phyloP scores from a whole-genome alignment of 1,284 basidiomycete species.

The Mycena sp. region DNA sequence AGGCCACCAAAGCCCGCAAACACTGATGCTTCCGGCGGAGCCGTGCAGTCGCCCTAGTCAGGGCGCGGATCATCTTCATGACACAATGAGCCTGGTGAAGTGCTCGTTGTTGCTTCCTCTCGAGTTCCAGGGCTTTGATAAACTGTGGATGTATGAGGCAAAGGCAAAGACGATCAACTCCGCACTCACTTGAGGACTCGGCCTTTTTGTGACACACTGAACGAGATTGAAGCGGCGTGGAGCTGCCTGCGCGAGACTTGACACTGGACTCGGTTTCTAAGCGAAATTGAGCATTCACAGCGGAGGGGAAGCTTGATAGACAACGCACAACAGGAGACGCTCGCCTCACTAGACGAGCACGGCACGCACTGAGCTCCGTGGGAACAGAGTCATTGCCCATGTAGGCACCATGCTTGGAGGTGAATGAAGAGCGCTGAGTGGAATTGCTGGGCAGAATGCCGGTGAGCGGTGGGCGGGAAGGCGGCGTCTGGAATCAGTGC shows the following conservation, averaged over 20 bases:
- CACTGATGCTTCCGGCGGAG: not conserved
- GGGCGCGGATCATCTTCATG: not conserved
- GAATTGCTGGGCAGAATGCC: no score
- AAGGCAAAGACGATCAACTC: not conserved
- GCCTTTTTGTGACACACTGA: not conserved
- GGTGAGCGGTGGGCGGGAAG: no score
- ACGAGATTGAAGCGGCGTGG: not conserved
- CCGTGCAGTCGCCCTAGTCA: not conserved
- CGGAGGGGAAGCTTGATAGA: no score
- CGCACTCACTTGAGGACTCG: not conserved
- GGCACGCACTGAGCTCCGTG: no score
- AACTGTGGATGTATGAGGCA: not conserved
- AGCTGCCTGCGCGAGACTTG: not conserved
- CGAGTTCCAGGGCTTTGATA: not conserved
- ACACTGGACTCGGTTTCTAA: not conserved
- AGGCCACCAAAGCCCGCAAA: not conserved
- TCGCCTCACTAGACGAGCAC: no score
- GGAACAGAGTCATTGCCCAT: no score
- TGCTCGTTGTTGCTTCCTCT: not conserved
- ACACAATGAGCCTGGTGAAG: no score
- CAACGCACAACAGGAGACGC: no score
- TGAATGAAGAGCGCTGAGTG: no score
- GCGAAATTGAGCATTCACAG: not conserved
- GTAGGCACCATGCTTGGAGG: no score
- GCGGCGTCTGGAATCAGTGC: no score